phyloP scores from a whole-genome alignment of 345 rosid species.

The Lenwebbia sp. region DNA sequence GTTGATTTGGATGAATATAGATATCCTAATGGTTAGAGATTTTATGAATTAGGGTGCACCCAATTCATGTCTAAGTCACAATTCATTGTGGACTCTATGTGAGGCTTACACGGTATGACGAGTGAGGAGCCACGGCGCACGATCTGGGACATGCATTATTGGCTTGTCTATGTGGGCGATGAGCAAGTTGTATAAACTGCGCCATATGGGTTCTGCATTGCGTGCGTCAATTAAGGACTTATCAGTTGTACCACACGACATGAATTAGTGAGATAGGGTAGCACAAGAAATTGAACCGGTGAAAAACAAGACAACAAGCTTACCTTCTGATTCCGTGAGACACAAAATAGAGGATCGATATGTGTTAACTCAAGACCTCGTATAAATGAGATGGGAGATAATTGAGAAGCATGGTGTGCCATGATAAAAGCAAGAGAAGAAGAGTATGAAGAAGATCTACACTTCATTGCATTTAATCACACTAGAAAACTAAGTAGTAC shows the following conservation, averaged over 20 bases:
- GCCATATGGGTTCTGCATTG: background rate
- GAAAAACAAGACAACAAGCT: background rate
- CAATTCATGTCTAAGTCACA: background rate
- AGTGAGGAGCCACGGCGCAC: background rate
- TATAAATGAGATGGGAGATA: background rate
- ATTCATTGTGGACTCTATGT: background rate
- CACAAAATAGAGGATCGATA: background rate
- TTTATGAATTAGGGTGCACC: background rate
- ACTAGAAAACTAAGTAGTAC: background rate
- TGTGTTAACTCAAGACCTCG: background rate
- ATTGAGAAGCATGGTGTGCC: background rate
- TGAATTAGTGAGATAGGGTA: background rate
- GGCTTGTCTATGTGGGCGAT: background rate
- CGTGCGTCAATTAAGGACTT: accelerated
- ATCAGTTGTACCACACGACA: background rate
- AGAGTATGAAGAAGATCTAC: background rate
- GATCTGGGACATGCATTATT: background rate
- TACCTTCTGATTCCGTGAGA: background rate
- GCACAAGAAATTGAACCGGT: background rate
- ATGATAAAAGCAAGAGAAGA: background rate
- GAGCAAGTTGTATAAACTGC: background rate
- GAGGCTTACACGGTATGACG: background rate
- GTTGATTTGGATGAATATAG: background rate
- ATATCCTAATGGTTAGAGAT: background rate
- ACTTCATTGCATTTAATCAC: background rate